These are phyloP conservation scores for Pestalotiopsis fici DNA, from an alignment of 2,329 filamentous ascomycete species.

Conservation along the genomic window DNA sequence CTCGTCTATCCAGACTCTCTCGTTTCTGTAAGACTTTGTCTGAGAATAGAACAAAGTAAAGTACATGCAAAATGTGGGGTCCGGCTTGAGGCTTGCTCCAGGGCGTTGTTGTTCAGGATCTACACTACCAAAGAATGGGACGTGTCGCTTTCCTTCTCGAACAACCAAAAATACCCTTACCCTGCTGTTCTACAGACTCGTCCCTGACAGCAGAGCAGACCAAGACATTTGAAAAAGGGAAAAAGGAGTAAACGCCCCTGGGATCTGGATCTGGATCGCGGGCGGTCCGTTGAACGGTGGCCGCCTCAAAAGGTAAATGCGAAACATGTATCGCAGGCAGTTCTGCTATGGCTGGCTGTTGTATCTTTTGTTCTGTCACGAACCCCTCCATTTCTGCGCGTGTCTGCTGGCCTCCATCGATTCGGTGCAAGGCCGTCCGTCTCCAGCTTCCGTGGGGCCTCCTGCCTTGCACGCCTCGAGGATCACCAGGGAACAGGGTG, in stretches of 20 bases:
- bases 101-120: no score
- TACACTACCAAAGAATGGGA: background rate
- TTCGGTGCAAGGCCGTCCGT: conserved; percentile 32
- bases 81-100: background rate
- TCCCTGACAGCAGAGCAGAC: background rate
- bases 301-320: background rate
- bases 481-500: background rate
- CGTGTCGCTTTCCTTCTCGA: background rate
- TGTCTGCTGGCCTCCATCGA: conserved; percentile 21
- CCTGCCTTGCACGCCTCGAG: conserved; percentile 12
- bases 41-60: no score
- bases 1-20: background rate
- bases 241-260: background rate
- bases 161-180: background rate
- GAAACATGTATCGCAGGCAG: conserved; percentile 18
- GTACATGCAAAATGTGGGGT: background rate
- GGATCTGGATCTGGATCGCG: conserved; percentile 3
- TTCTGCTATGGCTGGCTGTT: background rate
- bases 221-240: background rate
- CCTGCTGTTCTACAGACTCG: background rate
- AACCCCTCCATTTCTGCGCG: conserved; percentile 17
- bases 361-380: conserved; percentile 22
- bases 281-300: conserved; percentile 5
- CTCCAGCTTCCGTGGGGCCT: background rate
- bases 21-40: background rate